Conservation (phyloP, 1,284 basidiomycete genomes). For the Meripilus lineatus region DNA sequence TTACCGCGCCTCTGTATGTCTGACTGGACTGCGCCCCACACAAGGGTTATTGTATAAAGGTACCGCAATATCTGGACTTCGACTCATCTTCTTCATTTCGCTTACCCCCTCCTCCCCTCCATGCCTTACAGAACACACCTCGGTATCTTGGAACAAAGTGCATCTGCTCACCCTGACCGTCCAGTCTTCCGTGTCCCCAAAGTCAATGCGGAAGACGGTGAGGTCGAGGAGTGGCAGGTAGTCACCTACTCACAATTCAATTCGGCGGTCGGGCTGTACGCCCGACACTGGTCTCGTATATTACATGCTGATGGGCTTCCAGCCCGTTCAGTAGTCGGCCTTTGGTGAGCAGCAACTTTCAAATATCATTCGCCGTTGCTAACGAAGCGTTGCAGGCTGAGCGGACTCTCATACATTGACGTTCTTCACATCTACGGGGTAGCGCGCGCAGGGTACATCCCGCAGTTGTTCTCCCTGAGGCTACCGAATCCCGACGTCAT, state of each 20-base stretch:
- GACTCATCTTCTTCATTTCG: no score
- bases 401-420: constrained; percentile 63
- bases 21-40: constrained; percentile 2
- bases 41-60: not conserved
- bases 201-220: constrained; percentile 25
- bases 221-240: constrained; percentile 39
- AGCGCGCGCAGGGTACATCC: constrained; percentile 65
- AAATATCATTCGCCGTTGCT: not conserved
- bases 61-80: not conserved
- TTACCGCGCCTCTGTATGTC: not conserved
- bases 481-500: constrained; percentile 65
- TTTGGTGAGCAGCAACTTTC: constrained; percentile 45
- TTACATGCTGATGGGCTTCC: constrained; percentile 40
- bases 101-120: constrained; percentile 9
- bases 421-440: constrained; percentile 67
- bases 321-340: constrained; percentile 53
- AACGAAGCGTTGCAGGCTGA: constrained; percentile 43
- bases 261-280: constrained; percentile 46
- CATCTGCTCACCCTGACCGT: constrained; percentile 36
- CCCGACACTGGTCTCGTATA: constrained; percentile 47
- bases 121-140: constrained; percentile 39
- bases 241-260: constrained; percentile 51
- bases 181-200: constrained; percentile 47
- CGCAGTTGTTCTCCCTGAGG: constrained; percentile 67
- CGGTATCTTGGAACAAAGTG: constrained; percentile 43